Conservation (phyloP, 2,329 filamentous ascomycete species). For the Colletotrichum sidae region DNA sequence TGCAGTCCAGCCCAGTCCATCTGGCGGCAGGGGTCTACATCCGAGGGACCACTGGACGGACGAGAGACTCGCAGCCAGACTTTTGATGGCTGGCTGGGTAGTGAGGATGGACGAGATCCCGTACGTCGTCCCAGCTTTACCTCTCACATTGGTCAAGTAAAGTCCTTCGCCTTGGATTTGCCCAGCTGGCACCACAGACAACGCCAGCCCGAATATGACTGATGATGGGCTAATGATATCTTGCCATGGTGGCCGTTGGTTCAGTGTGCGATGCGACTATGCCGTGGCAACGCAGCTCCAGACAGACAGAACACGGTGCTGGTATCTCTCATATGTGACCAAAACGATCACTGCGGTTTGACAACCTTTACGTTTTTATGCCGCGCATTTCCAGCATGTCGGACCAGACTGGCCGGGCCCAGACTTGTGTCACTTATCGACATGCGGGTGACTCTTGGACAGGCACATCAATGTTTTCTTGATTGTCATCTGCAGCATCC, state of each 20-base stretch:
- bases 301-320: not conserved
- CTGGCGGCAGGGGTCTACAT: too few relatives aligned
- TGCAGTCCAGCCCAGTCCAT: too few relatives aligned
- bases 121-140: too few relatives aligned
- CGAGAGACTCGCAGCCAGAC: too few relatives aligned
- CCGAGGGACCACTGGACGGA: not conserved
- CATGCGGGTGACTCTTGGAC: too few relatives aligned
- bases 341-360: constrained; percentile 3
- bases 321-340: constrained; percentile 29
- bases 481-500: too few relatives aligned
- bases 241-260: not conserved
- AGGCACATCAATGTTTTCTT: too few relatives aligned
- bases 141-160: too few relatives aligned
- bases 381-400: not conserved
- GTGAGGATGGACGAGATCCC: not conserved
- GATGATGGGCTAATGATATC: constrained; percentile 33
- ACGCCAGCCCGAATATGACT: constrained; percentile 17
- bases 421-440: not conserved
- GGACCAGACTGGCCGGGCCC: constrained; percentile 5
- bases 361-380: constrained; percentile 7
- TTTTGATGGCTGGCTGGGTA: not conserved
- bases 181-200: not conserved
- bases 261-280: not conserved
- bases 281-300: not conserved
- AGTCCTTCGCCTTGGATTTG: too few relatives aligned